Evolutionary conservation across 2,329 filamentous ascomycete genomes (phyloP).

Genomic region (Colletotrichum australisinense): DNA sequence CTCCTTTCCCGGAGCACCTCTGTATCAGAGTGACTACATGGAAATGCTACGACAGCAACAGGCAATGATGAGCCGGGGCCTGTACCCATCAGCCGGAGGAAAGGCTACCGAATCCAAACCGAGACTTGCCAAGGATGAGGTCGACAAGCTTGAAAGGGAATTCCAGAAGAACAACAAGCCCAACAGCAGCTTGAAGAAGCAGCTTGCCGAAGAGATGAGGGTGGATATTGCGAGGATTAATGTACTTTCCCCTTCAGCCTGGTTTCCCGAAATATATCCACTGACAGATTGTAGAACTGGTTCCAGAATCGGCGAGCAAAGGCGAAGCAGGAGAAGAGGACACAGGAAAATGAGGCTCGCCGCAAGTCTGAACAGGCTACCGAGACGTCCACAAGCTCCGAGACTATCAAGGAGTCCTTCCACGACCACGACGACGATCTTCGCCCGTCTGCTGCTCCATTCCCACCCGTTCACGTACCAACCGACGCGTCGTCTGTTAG

Average conservation of each 20-base stretch:
- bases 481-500: not conserved
- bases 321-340: conserved; percentile 72
- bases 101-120: conserved; percentile 62
- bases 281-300: conserved; percentile 68
- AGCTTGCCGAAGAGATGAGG: conserved; percentile 69
- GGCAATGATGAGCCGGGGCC: conserved; percentile 35
- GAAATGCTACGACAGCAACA: conserved; percentile 12
- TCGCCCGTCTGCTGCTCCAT: conserved; percentile 52
- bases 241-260: conserved; percentile 50
- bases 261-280: not conserved
- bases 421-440: conserved; percentile 48
- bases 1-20: not conserved
- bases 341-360: conserved; percentile 59
- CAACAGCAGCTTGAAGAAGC: conserved; percentile 70
- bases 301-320: conserved; percentile 75
- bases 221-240: conserved; percentile 75
- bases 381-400: conserved; percentile 48
- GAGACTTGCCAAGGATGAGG: conserved; percentile 68
- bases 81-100: conserved; percentile 17
- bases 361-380: conserved; percentile 46
- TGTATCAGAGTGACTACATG: conserved; percentile 29
- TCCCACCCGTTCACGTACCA: conserved; percentile 30
- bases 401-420: conserved; percentile 47
- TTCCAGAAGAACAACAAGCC: conserved; percentile 75
- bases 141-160: conserved; percentile 68